Evolutionary conservation across 1,139 yeast species (phyloP), one percentile per base, ranked within the genome.

Genomic region (Nakaseomyces delphensis): DNA sequence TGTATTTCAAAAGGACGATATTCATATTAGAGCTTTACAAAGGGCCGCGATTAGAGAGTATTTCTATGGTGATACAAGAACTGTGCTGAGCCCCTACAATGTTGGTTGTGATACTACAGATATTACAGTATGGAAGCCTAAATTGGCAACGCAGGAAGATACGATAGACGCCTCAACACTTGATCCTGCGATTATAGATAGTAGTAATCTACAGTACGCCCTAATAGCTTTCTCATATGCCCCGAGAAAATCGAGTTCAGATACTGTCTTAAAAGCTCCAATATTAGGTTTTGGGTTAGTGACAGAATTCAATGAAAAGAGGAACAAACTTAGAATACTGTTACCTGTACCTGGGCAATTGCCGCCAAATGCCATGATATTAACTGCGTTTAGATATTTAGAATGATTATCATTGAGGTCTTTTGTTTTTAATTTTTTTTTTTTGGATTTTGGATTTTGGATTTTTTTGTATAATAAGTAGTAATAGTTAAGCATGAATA

Each of bases 271-370:
- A 25, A 68, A 73, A 45, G 66, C 86, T 1, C 74, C 82, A 43
- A 79, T 84, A 0, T 62, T 82, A 53, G 95, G 95, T 0, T 77
- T 68, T 55, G 77, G 73, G 5, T 47, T 67, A 25, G 51, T 63
- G 14, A 74, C 79, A 7, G 80, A 74, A 44, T 77, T 76, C 8
- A 82, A 76, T 41, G 96, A 89, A 50, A 68, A 75, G 15, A 81
- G 80, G 56, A 73, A 75, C n/a, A 81, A 76, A 51, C 60, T 86
- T 48, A 80, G 81, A 55, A 71, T 91, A 4, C 68, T 89, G 49
- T 71, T 89, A 51, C 97, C 98, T 0, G 82, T 84, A 18, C 96
- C 95, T 1, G 95, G 95, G 0, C 73, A 79, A 36, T 67, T 87
- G 31, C 98, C 98, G 0, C 66, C 71, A n/a, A 73, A 76, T 47